Conservation (phyloP, 2,329 filamentous ascomycete species). For the Xylariomycetidae sp. region DNA sequence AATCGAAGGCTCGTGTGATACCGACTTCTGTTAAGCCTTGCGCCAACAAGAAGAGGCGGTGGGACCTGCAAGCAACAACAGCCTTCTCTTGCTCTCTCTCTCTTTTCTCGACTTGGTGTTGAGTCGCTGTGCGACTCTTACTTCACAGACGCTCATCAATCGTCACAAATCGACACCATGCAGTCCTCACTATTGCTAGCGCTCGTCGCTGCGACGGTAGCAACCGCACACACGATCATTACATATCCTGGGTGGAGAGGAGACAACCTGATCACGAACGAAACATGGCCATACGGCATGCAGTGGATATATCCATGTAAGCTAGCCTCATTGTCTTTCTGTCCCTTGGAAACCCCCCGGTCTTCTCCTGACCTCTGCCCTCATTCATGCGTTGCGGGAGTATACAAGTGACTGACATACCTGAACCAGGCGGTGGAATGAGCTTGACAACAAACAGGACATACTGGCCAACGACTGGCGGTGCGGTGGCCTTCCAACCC, state of each 20-base stretch:
- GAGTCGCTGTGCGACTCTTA: too few species aligned
- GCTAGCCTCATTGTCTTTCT: constrained; percentile 25
- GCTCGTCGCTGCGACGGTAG: constrained; percentile 43
- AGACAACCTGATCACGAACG: constrained; percentile 77
- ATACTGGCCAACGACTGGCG: constrained; percentile 83
- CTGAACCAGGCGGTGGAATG: constrained; percentile 72
- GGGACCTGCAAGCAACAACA: too few species aligned
- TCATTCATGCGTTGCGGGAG: constrained; percentile 1
- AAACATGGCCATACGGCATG: constrained; percentile 81
- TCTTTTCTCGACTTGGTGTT: too few species aligned
- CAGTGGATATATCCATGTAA: constrained; percentile 94
- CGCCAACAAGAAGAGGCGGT: too few species aligned
- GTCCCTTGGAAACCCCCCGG: neutral
- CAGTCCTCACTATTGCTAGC: constrained; percentile 39
- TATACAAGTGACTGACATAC: too few species aligned
- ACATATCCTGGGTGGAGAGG: constrained; percentile 84
- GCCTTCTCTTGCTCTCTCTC: too few species aligned
- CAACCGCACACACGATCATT: constrained; percentile 73
- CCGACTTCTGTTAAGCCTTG: too few species aligned
- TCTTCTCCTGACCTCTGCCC: constrained; percentile 3
- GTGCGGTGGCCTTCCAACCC: constrained; percentile 84
- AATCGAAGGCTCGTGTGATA: too few species aligned
- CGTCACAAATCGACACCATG: too few species aligned
- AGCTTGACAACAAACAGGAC: constrained; percentile 75
- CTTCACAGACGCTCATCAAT: too few species aligned